Base-by-base conservation (phyloP, 2,329 filamentous ascomycete species). In the Venturia pyrina region DNA sequence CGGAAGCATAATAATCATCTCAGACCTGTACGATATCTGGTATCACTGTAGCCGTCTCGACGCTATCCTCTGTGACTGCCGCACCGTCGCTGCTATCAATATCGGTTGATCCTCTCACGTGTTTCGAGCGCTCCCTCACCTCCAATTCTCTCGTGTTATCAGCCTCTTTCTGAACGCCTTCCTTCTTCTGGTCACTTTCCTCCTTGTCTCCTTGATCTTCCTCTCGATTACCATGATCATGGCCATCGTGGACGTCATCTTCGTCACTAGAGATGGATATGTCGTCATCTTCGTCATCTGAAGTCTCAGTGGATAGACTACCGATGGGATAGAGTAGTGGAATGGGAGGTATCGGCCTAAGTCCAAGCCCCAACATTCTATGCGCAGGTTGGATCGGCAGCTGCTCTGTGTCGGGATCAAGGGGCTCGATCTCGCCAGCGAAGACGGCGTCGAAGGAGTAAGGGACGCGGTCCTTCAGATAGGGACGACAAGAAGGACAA, bases 11-110 rank as follows among this genome's bases (percentile, higher is more conserved):
- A 40, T 40, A 40, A 3, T 8, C 37, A 40, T 3, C 19, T 34
- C 19, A 34, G 6, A 59, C 53, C 32, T 59, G 28, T 21, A 59
- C 53, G 11, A 59, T 37, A 59, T 59, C 53, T 5, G 53, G 69
- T 64, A 79, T 76, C 48, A 81, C 78, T 41, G 78, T 73, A 53
- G 80, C 78, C 41, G 78, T 73, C 68, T 80, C 79, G 19, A 84
- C 78, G 56, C 80, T 82, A 71, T 86, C 84, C 70, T 87, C 84
- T 3, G 81, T 80, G 34, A 87, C 72, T 1, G 83, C 83, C 5
- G 87, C 76, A 1, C 84, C 84, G 37, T 59, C 53, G 17, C 32
- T 59, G 19, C 80, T 78, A 4, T 78, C 75, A 1, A 85, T 80
- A 19, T 44, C 60, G n/a, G 28, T 37, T 28, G 60, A 13, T 32